These are phyloP conservation scores for Waltergamsia citrina DNA, from an alignment of 2,329 filamentous ascomycete species.

Conservation along the genomic window DNA sequence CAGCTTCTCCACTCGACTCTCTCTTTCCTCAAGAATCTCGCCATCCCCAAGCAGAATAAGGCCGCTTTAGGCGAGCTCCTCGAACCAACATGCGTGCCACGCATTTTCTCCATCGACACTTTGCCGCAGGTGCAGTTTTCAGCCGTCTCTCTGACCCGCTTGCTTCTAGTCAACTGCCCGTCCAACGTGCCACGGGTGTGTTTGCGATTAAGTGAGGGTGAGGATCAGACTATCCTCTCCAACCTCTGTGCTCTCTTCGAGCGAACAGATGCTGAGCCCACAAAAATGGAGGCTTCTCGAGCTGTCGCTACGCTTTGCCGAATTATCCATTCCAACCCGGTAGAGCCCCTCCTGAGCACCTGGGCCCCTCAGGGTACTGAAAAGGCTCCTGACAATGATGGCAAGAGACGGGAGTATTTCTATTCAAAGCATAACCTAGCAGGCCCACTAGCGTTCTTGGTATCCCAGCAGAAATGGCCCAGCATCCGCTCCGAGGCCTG, in stretches of 20 bases:
- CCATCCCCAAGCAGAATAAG: constrained; percentile 49
- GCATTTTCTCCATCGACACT: constrained; percentile 42
- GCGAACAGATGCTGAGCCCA: constrained; percentile 35
- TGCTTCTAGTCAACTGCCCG: constrained; percentile 43
- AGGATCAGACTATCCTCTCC: constrained; percentile 17
- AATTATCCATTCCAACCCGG: constrained; percentile 36
- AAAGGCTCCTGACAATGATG: constrained; percentile 8
- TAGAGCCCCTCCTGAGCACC: constrained; percentile 19
- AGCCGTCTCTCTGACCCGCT: constrained; percentile 45
- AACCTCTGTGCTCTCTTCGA: constrained; percentile 25
- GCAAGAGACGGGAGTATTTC: constrained; percentile 23
- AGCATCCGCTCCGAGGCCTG: constrained; percentile 50
- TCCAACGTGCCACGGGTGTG: constrained; percentile 43
- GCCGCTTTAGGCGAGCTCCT: constrained; percentile 37
- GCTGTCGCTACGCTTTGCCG: constrained; percentile 43
- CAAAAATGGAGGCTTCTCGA: constrained; percentile 49
- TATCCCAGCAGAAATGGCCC: constrained; percentile 49
- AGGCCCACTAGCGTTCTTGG: constrained; percentile 37
- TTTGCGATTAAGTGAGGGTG: constrained; percentile 24
- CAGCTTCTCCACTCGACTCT: constrained; percentile 48
- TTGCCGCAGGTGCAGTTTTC: constrained; percentile 49
- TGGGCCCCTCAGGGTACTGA: constrained; percentile 19
- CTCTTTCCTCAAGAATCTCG: constrained; percentile 56
- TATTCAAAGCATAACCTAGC: constrained; percentile 34
- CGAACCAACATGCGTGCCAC: constrained; percentile 34